A percentile compares a stretch with the other conserved stretches of the same genome.
These are phyloP conservation scores for Thuja plicata DNA, from an alignment of 83 land plant species.

Conservation along the genomic window DNA sequence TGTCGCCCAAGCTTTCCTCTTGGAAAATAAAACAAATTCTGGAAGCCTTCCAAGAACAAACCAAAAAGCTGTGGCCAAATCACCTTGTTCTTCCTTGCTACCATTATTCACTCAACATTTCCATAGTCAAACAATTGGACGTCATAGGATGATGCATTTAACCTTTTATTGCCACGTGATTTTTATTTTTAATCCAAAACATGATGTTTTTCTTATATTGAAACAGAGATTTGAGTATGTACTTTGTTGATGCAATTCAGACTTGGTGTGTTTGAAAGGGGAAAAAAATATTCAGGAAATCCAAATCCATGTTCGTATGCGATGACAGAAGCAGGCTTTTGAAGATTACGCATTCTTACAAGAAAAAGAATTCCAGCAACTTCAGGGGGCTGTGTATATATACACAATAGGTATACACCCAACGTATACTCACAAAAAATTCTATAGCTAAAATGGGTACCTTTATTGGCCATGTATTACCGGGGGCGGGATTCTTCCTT, in stretches of 20 bases:
- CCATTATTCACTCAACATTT: too few species aligned
- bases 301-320: background rate
- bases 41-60: too few species aligned
- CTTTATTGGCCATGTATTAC: constrained; percentile 63
- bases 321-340: background rate
- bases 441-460: constrained; percentile 53
- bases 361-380: background rate
- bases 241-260: background rate
- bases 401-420: background rate
- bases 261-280: background rate
- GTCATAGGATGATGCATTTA: too few species aligned
- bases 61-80: too few species aligned
- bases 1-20: too few species aligned
- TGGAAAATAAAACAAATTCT: too few species aligned
- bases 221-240: too few species aligned
- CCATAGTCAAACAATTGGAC: too few species aligned
- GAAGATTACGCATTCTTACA: background rate
- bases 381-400: background rate
- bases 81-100: too few species aligned
- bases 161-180: too few species aligned
- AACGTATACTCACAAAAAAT: background rate
- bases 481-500: constrained; percentile 62
- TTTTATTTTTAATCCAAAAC: too few species aligned
- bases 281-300: background rate
- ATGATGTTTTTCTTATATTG: too few species aligned